Evolutionary conservation across 2,329 filamentous ascomycete genomes (phyloP).

Genomic region (Xylariales sp.): DNA sequence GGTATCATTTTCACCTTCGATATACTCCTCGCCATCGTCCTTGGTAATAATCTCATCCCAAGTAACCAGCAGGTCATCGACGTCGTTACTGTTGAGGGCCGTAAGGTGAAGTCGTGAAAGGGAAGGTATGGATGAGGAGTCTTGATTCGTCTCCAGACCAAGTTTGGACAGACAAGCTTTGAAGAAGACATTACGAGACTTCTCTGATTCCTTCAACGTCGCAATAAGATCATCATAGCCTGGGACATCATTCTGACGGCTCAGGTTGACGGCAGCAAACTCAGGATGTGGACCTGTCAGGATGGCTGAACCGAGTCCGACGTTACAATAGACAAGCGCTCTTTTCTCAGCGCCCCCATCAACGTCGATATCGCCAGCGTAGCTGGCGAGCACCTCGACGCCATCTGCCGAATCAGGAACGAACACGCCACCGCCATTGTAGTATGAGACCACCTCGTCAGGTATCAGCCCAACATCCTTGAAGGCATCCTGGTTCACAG

Average conservation of each 20-base stretch:
- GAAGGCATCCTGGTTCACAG: conserved; percentile 59
- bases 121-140: conserved; percentile 66
- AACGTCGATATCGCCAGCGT: conserved; percentile 69
- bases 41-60: conserved; percentile 64
- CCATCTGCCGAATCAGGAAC: conserved; percentile 66
- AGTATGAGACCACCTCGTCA: conserved; percentile 70
- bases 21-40: conserved; percentile 63
- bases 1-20: conserved; percentile 77
- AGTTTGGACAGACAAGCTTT: conserved; percentile 76
- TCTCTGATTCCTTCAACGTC: conserved; percentile 64
- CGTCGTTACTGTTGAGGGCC: conserved; percentile 57
- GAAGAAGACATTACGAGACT: conserved; percentile 67
- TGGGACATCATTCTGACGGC: conserved; percentile 60
- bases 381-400: conserved; percentile 79
- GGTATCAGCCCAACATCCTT: conserved; percentile 43
- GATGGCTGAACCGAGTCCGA: conserved; percentile 75
- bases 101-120: conserved; percentile 82
- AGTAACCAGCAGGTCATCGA: conserved; percentile 62
- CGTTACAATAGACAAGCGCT: conserved; percentile 76
- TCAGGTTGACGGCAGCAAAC: conserved; percentile 80
- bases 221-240: conserved; percentile 69
- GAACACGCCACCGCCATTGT: conserved; percentile 93
- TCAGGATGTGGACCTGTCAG: conserved; percentile 91
- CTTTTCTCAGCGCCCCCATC: conserved; percentile 70
- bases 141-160: conserved; percentile 71